A percentile compares a stretch with the other conserved stretches of the same genome.
phyloP scores from a whole-genome alignment of 140 eudicot species.

The Oenanthe javanica region DNA sequence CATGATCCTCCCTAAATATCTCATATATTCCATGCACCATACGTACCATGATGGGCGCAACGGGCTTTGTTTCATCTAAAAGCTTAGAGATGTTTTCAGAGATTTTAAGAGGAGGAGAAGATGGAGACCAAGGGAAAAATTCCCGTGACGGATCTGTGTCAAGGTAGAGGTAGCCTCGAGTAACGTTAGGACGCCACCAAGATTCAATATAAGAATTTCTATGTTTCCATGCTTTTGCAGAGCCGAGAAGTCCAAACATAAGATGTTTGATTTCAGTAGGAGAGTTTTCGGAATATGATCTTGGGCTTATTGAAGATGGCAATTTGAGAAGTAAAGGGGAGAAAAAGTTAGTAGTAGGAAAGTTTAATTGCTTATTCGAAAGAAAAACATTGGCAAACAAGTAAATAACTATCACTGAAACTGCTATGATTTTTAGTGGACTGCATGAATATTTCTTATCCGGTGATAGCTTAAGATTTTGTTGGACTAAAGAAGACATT shows the following conservation, averaged over 20 bases:
- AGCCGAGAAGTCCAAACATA: conserved; percentile 47
- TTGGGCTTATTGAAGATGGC: not conserved
- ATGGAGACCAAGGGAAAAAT: conserved; percentile 50
- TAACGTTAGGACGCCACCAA: conserved; percentile 74
- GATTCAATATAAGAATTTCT: conserved; percentile 40
- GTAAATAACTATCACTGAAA: not conserved
- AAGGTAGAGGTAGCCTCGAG: conserved; percentile 48
- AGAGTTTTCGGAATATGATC: conserved; percentile 8
- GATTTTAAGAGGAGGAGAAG: conserved; percentile 49
- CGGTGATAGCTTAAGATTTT: not conserved
- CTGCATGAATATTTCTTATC: not conserved
- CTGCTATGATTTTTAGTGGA: not conserved
- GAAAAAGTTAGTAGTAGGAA: not conserved
- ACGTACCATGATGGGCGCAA: conserved; percentile 28
- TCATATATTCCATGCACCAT: conserved; percentile 43
- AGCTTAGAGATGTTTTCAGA: conserved; percentile 31
- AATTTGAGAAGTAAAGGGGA: not conserved
- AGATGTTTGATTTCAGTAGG: conserved; percentile 47
- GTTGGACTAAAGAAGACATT: not conserved
- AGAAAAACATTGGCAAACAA: not conserved
- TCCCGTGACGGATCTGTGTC: conserved; percentile 31
- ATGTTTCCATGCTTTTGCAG: conserved; percentile 42
- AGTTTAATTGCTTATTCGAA: not conserved
- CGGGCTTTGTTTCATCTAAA: conserved; percentile 28
- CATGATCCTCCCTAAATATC: conserved; percentile 32